Evolutionary conservation across 345 rosid genomes (phyloP).

Genomic region (Brassica juncea): DNA sequence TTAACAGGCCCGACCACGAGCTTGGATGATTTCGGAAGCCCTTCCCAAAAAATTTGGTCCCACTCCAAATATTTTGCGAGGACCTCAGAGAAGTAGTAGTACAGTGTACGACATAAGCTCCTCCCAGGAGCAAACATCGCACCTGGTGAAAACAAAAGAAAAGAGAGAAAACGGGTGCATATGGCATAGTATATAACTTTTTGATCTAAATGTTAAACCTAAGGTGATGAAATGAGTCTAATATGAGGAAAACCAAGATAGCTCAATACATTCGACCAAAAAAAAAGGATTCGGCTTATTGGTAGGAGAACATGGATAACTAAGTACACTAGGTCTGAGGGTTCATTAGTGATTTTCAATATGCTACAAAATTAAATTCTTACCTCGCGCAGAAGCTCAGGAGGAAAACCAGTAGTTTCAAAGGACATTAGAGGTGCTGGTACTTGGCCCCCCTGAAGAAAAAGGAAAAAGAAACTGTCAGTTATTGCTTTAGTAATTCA

Average conservation of each 20-base stretch:
- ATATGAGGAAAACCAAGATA: conserved; percentile 5
- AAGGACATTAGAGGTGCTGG: conserved; percentile 78
- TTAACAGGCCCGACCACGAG: conserved; percentile 76
- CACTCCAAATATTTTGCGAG: conserved; percentile 72
- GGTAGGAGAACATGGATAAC: background rate
- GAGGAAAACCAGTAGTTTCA: conserved; percentile 79
- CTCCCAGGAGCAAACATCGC: conserved; percentile 82
- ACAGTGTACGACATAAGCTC: conserved; percentile 99
- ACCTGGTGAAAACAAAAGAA: conserved; percentile 75
- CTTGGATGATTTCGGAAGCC: conserved; percentile 73
- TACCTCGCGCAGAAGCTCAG: conserved; percentile 96
- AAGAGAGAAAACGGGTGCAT: conserved; percentile 65
- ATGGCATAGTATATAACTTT: conserved; percentile 51
- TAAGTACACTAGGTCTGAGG: background rate
- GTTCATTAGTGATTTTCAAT: background rate
- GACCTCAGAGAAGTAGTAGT: conserved; percentile 75
- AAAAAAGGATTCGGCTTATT: background rate
- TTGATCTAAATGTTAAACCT: conserved; percentile 57
- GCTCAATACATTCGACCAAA: background rate
- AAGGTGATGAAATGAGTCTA: conserved; percentile 2
- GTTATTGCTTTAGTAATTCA: background rate
- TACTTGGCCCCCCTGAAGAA: conserved; percentile 71
- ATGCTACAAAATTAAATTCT: conserved; percentile 8
- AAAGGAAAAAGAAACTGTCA: background rate
- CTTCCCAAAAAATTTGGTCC: conserved; percentile 64